A percentile compares a stretch with the other conserved stretches of the same genome.
These are phyloP conservation scores for Nicotiana otophora DNA, from an alignment of 257 asterid species.

Conservation along the genomic window DNA sequence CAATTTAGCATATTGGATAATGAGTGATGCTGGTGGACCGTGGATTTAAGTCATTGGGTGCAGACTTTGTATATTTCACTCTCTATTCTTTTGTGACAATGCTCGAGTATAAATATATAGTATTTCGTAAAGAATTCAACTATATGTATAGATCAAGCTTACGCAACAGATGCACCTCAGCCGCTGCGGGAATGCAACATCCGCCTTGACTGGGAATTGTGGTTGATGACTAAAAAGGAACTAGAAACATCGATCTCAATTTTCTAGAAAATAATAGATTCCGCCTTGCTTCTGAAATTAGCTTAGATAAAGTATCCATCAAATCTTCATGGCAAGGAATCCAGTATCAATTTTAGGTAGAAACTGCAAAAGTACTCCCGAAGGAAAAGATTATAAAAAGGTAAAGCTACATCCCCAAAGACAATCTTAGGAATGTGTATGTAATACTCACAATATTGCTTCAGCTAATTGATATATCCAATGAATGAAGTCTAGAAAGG, in stretches of 20 bases:
- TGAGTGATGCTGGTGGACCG: too few species aligned
- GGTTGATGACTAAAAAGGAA: too few species aligned
- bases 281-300: too few species aligned
- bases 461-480: constrained; percentile 4
- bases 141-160: background rate
- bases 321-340: background rate
- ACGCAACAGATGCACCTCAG: background rate
- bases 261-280: too few species aligned
- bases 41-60: too few species aligned
- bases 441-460: background rate
- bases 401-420: background rate
- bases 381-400: background rate
- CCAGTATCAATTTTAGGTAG: background rate
- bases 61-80: too few species aligned
- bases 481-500: background rate
- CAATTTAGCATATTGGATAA: too few species aligned
- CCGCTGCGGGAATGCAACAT: too few species aligned
- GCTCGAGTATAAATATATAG: too few species aligned
- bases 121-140: background rate
- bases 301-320: background rate
- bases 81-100: too few species aligned
- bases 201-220: too few species aligned
- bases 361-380: background rate
- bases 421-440: background rate
- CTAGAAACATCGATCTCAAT: too few species aligned